These are phyloP conservation scores for Corynespora cassiicola DNA, from an alignment of 2,329 filamentous ascomycete genomes.

Conservation along the genomic window DNA sequence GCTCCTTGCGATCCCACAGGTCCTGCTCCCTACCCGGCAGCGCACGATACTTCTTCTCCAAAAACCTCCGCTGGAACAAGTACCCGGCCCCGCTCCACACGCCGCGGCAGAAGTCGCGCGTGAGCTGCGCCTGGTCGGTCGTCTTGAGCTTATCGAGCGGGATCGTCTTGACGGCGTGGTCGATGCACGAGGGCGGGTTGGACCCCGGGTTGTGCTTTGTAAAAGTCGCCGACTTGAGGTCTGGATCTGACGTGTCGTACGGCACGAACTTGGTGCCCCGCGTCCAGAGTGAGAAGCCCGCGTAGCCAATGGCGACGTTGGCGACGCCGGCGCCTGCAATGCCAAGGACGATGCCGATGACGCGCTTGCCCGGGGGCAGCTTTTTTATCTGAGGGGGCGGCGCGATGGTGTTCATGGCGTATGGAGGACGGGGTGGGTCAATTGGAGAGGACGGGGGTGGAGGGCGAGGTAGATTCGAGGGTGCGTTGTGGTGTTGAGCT, in stretches of 20 bases:
- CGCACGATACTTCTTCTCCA: conserved; percentile 44
- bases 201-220: conserved; percentile 37
- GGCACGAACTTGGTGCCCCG: conserved; percentile 45
- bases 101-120: conserved; percentile 45
- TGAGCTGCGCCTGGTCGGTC: conserved; percentile 34
- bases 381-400: conserved; percentile 37
- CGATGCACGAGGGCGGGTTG: conserved; percentile 44
- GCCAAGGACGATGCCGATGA: conserved; percentile 39
- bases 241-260: conserved; percentile 34
- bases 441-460: no score
- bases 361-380: conserved; percentile 34
- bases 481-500: no score
- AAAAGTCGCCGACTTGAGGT: conserved; percentile 29
- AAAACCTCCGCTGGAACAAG: conserved; percentile 39
- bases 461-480: no score
- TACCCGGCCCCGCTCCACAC: conserved; percentile 47
- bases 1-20: conserved; percentile 44
- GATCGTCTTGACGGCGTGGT: conserved; percentile 44
- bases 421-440: no score
- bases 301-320: conserved; percentile 41
- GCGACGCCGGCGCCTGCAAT: conserved; percentile 35
- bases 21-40: conserved; percentile 37
- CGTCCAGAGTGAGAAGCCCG: conserved; percentile 41
- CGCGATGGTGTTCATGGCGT: conserved; percentile 43
- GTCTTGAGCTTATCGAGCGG: conserved; percentile 42